Base-by-base conservation (phyloP, 345 rosid genomes). In the Psidium guajava region DNA sequence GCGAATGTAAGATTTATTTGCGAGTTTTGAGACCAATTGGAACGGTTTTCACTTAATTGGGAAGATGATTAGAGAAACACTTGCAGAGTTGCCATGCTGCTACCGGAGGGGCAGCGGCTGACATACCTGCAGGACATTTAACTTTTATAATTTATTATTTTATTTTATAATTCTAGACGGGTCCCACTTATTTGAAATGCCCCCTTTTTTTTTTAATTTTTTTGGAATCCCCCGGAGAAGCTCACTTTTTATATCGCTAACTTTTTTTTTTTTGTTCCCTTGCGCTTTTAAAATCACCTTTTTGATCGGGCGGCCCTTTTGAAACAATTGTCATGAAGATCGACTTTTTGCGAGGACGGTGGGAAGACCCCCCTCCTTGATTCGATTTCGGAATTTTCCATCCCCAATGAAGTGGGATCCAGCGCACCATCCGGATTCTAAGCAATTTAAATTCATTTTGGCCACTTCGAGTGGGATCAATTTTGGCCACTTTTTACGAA, bases 381-480 rank as follows among this genome's bases (percentile, higher is more conserved):
- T 36, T 0, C 14, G 77, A 69, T 69, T 32, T 32, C 24, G 77
- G 77, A 69, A 69, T 32, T 69, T 69, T 36, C 47, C 25, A 21
- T 18, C 25, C 4, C 2, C 20, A 18, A 18, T 20, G 40, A 20
- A 20, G 24, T 9, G 13, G 42, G 47, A 69, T 69, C 77, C 12
- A 40, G 18, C 21, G 18, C 8, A 32, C 44, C 12, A 2, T 32
- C 2, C 44, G 24, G 3, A 2, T 14, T 2, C 20, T 22, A 9
- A 18, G 24, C 8, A 4, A 16, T 32, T 18, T 18, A 36, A 36
- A 18, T 32, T 64, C 77, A 8, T 22, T 64, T 32, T 32, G 12
- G 21, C 18, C 2, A 32, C 44, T 1, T 14, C 22, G 18, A 7
- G 28, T 15, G 5, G 5, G 11, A 28, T 4, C 0, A 1, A 2